phyloP scores from a whole-genome alignment of 2,329 filamentous ascomycete genomes.

The Pseudogymnoascus sp. region DNA sequence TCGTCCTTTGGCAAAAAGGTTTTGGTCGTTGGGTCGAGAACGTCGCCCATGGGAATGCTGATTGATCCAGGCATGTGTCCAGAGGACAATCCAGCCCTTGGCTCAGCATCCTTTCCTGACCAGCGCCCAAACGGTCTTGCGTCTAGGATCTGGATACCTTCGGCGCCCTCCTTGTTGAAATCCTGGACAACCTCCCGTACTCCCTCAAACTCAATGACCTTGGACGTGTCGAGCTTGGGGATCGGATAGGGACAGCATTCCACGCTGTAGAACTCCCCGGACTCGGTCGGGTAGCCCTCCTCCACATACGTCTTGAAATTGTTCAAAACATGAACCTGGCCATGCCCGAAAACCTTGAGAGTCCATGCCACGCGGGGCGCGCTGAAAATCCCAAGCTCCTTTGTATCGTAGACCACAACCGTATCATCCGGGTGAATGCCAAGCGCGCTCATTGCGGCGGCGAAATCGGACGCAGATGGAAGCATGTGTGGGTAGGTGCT shows the following conservation, averaged over 20 bases:
- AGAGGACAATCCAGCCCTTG: slow-evolving; percentile 74
- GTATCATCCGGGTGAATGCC: slow-evolving; percentile 83
- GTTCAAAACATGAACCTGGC: slow-evolving; percentile 81
- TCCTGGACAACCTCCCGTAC: slow-evolving; percentile 71
- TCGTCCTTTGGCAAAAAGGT: slow-evolving; percentile 65
- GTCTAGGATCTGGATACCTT: slow-evolving; percentile 83
- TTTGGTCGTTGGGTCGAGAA: slow-evolving; percentile 80
- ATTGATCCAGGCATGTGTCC: slow-evolving; percentile 88
- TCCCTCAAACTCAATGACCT: slow-evolving; percentile 75
- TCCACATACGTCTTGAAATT: slow-evolving; percentile 95
- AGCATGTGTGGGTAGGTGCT: slow-evolving; percentile 97
- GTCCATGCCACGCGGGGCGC: slow-evolving; percentile 94
- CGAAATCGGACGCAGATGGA: slow-evolving; percentile 72
- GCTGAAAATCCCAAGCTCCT: slow-evolving; percentile 88
- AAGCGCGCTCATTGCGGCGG: slow-evolving; percentile 78
- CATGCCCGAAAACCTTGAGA: slow-evolving; percentile 80
- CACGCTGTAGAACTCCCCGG: slow-evolving; percentile 63
- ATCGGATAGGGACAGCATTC: slow-evolving; percentile 60
- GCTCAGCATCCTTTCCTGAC: slow-evolving; percentile 76
- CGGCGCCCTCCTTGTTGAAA: slow-evolving; percentile 71
- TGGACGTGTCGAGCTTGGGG: slow-evolving; percentile 48
- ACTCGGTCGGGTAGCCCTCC: slow-evolving; percentile 72
- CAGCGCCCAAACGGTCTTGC: slow-evolving; percentile 75
- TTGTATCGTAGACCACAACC: slow-evolving; percentile 88
- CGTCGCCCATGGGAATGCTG: slow-evolving; percentile 69